Evolutionary conservation across 345 rosid species (phyloP).

Genomic region (Boechera divaricarpa): DNA sequence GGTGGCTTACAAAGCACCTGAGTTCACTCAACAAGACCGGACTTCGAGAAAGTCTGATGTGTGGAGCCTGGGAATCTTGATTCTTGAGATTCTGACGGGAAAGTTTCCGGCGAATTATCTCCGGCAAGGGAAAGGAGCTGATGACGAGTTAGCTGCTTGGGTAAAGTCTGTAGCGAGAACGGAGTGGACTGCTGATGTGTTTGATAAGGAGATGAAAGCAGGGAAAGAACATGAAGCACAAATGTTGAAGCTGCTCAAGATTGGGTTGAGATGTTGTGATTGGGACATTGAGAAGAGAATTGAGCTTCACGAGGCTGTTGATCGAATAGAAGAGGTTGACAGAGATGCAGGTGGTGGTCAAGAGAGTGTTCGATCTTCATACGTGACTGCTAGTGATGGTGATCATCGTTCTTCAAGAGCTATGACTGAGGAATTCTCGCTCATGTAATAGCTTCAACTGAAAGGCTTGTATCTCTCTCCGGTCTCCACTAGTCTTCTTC

Average conservation of each 20-base stretch:
- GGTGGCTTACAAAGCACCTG: conserved; percentile 87
- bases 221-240: conserved; percentile 69
- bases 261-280: conserved; percentile 86
- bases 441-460: conserved; percentile 36
- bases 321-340: conserved; percentile 51
- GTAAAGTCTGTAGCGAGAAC: conserved; percentile 78
- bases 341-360: conserved; percentile 66
- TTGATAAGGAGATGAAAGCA: conserved; percentile 76
- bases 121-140: conserved; percentile 59
- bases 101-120: conserved; percentile 80
- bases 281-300: conserved; percentile 74
- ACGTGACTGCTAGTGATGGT: conserved; percentile 59
- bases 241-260: conserved; percentile 80
- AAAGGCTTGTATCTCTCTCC: conserved; percentile 24
- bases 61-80: conserved; percentile 93
- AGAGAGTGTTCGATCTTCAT: conserved; percentile 60
- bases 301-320: conserved; percentile 66
- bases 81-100: conserved; percentile 79
- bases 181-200: conserved; percentile 85
- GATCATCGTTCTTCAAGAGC: conserved; percentile 63
- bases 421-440: conserved; percentile 54
- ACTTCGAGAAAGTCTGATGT: conserved; percentile 70
- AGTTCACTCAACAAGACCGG: conserved; percentile 56
- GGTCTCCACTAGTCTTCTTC: conserved; percentile 31
- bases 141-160: conserved; percentile 71